phyloP scores from a whole-genome alignment of 108 stramenopile species.

The Bacterosira constricta region DNA sequence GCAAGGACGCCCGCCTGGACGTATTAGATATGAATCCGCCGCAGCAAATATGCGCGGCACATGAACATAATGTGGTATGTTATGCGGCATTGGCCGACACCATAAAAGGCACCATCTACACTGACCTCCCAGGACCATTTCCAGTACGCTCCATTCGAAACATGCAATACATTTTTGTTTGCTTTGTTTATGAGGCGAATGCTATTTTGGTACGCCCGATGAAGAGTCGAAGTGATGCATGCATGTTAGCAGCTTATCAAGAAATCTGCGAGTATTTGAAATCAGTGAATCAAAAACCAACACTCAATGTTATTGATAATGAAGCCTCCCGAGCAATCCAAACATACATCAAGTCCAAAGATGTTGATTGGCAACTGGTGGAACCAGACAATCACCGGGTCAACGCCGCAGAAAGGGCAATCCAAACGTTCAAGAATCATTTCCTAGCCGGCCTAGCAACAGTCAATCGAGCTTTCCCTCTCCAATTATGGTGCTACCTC shows the following conservation, averaged over 20 bases:
- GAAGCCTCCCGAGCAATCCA: slow-evolving; percentile 9
- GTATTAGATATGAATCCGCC: no score
- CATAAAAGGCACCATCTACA: slow-evolving; percentile 1
- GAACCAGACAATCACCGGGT: slow-evolving; percentile 1
- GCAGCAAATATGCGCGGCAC: no score
- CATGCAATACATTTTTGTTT: background rate
- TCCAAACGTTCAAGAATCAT: slow-evolving; percentile 23
- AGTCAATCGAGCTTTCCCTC: slow-evolving; percentile 3
- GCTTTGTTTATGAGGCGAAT: background rate
- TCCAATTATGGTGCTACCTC: background rate
- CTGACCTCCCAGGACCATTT: slow-evolving; percentile 1
- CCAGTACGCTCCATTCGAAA: background rate
- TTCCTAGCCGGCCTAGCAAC: background rate
- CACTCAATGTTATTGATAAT: slow-evolving; percentile 20
- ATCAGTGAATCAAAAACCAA: no score
- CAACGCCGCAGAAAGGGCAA: slow-evolving; percentile 18
- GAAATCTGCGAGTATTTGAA: background rate
- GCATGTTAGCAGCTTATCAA: background rate
- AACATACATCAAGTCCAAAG: background rate
- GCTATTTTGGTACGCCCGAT: background rate
- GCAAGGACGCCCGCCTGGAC: no score
- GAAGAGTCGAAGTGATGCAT: background rate
- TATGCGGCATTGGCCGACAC: background rate
- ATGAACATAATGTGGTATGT: no score
- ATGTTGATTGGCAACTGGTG: background rate